A percentile compares a stretch with the other conserved stretches of the same genome.
Evolutionary conservation across 148 eudicot species (phyloP).

Genomic region (Salicornia ramosissima): DNA sequence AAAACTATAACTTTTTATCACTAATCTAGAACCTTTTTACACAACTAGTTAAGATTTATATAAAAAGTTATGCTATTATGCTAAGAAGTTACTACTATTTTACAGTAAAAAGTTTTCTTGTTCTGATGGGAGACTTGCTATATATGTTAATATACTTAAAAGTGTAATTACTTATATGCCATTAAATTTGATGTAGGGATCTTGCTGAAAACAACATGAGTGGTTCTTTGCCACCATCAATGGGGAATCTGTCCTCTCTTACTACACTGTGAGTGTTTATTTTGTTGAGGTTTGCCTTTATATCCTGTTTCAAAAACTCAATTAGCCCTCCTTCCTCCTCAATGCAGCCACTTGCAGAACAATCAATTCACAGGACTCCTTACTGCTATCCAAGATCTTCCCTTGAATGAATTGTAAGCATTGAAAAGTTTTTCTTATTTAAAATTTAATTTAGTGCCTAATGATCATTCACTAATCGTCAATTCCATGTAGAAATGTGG

Average conservation of each 20-base stretch:
- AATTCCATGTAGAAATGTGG: slow-evolving; percentile 54
- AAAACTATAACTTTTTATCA: too few species aligned
- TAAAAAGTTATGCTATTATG: too few species aligned
- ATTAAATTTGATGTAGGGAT: slow-evolving; percentile 53
- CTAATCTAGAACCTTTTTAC: too few species aligned
- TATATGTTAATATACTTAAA: slow-evolving; percentile 2
- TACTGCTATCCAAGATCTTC: slow-evolving; percentile 75
- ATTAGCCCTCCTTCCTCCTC: not conserved
- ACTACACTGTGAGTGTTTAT: slow-evolving; percentile 62
- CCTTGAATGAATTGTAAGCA: slow-evolving; percentile 57
- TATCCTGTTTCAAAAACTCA: not conserved
- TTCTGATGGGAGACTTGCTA: too few species aligned
- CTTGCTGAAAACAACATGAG: slow-evolving; percentile 69
- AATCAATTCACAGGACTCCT: slow-evolving; percentile 71
- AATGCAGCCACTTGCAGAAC: slow-evolving; percentile 76
- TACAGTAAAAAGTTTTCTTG: too few species aligned
- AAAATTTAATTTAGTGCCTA: not conserved
- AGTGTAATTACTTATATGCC: slow-evolving; percentile 3
- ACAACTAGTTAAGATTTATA: too few species aligned
- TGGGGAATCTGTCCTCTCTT: slow-evolving; percentile 61
- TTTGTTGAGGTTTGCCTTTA: not conserved
- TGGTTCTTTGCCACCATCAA: slow-evolving; percentile 77
- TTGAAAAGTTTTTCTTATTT: not conserved
- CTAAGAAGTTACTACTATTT: too few species aligned
- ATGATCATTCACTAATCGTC: slow-evolving; percentile 11